Base-by-base conservation (phyloP, 306 rosid species). In the Begonia peltatifolia region DNA sequence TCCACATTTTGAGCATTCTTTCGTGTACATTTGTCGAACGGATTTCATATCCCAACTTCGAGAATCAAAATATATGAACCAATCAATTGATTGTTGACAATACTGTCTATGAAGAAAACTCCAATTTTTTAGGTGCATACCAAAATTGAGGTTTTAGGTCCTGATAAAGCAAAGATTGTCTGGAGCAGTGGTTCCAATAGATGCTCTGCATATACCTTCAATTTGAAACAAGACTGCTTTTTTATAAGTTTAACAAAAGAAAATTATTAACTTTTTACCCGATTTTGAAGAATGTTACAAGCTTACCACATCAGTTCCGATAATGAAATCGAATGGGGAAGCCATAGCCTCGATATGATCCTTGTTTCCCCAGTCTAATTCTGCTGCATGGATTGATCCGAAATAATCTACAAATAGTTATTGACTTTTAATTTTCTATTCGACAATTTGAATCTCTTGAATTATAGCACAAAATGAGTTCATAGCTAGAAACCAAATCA, bases 1-100 rank as follows among this genome's bases (percentile, higher is more conserved):
- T 85, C 94, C 95, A 90, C 97, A 85, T 80, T 59, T 80, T 66
- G 60, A 90, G 93, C 95, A 83, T 85, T 84, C 80, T 82, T 67
- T 83, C 97, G 14, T 90, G 97, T 71, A 90, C 87, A 53, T 46
- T 62, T 8, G 90, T 85, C 14, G 80, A 70, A 12, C 95, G 94
- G 71, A 89, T 85, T 77, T 85, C 97, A 65, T 76, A 83, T 9
- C 97, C 95, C 85, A 90, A 60, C 97, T 90, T 78, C 75, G 67
- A 36, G 54, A 46, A 57, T 18, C 50, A 9, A 51, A 63, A 51
- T 41, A 55, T 44, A 25, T 17, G 16, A 41, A 58, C 55, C 16
- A 43, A 50, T 42, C 23, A 63, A 10, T 46, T 30, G 38, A 30
- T 30, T 7, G 38, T 30, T 30, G 8, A 30, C 8, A 30, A 30